Conservation (phyloP, 2,329 filamentous ascomycete species). For the Colletotrichum filicis region DNA sequence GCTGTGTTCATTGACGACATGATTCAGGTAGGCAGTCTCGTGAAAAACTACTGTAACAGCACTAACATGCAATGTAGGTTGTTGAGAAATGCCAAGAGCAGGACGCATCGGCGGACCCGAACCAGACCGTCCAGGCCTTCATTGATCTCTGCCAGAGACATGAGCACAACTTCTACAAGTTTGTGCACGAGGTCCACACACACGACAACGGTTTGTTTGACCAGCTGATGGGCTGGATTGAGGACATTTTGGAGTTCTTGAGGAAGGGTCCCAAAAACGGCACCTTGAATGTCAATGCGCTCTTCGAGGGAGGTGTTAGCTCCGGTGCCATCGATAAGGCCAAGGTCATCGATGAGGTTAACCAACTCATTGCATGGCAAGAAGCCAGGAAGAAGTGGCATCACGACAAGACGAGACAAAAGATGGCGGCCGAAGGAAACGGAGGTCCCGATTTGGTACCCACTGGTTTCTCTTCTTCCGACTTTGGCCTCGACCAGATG, state of each 20-base stretch:
- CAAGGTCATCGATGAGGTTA: conserved; percentile 82
- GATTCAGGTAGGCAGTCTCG: conserved; percentile 70
- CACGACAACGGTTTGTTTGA: conserved; percentile 98
- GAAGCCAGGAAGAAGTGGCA: conserved; percentile 98
- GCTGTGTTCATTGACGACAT: conserved; percentile 92
- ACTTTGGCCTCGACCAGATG: conserved; percentile 90
- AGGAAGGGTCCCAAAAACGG: conserved; percentile 87
- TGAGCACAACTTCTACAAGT: conserved; percentile 98
- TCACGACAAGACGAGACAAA: conserved; percentile 95
- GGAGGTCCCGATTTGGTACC: conserved; percentile 59
- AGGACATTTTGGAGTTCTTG: conserved; percentile 93
- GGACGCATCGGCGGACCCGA: conserved; percentile 93
- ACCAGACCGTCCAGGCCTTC: conserved; percentile 97
- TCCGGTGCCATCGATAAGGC: conserved; percentile 75
- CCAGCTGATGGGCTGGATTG: conserved; percentile 96
- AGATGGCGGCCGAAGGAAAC: conserved; percentile 90
- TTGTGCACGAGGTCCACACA: conserved; percentile 96
- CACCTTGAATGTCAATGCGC: conserved; percentile 91
- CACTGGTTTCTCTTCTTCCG: conserved; percentile 78
- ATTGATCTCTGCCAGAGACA: conserved; percentile 96
- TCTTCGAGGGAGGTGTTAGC: conserved; percentile 84
- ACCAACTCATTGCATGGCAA: conserved; percentile 91
- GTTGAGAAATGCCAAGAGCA: conserved; percentile 74
- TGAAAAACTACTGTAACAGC: neutral
- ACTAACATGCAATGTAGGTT: conserved; percentile 52